Percentiles rank a stretch among this genome's conserved stretches.
Conservation (phyloP, 495 filamentous ascomycete genomes). For the Penicillium maclennaniae region DNA sequence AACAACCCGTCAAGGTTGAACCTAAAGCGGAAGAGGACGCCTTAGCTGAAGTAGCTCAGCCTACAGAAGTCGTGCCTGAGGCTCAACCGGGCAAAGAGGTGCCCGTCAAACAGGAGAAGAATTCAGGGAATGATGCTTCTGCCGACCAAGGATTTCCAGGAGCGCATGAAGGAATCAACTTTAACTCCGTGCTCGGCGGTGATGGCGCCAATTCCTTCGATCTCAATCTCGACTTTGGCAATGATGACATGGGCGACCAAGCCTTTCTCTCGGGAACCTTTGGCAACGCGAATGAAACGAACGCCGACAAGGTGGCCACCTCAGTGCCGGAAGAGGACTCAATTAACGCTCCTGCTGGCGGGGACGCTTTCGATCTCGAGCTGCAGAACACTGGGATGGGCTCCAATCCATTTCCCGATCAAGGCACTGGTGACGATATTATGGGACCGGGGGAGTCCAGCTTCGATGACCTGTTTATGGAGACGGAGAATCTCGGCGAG, state of each 20-base stretch:
- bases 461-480: conserved; percentile 51
- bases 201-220: conserved; percentile 39
- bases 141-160: conserved; percentile 20
- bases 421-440: conserved; percentile 31
- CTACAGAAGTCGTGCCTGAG: conserved; percentile 12
- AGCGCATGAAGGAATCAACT: conserved; percentile 34
- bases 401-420: conserved; percentile 12
- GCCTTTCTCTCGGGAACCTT: conserved; percentile 42
- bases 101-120: conserved; percentile 25
- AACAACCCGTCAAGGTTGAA: conserved; percentile 11
- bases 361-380: conserved; percentile 44
- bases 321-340: conserved; percentile 27
- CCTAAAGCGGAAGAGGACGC: conserved; percentile 14
- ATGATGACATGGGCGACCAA: conserved; percentile 43
- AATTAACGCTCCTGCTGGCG: conserved; percentile 31
- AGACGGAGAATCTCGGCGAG: conserved; percentile 37
- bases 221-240: conserved; percentile 45
- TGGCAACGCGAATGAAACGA: conserved; percentile 14
- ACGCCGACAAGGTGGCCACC: conserved; percentile 20
- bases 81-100: conserved; percentile 14
- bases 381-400: conserved; percentile 29
- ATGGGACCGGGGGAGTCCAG: conserved; percentile 46
- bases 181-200: conserved; percentile 38
- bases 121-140: conserved; percentile 11
- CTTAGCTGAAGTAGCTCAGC: conserved; percentile 6